Evolutionary conservation across 1,139 yeast genomes (phyloP).

Genomic region (Geotrichum restrictum): DNA sequence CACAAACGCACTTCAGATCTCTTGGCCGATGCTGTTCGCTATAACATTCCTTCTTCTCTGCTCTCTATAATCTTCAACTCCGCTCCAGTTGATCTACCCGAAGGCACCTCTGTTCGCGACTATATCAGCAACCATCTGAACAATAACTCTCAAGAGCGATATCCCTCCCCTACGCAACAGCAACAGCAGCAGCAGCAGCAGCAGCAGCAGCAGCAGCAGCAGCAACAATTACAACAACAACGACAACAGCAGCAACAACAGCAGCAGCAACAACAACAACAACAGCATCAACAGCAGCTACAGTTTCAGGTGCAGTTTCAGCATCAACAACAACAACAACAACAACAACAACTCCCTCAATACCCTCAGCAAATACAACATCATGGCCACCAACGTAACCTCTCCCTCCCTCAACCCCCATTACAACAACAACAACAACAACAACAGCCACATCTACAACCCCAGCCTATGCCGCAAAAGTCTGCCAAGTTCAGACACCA

Average conservation of each 20-base stretch:
- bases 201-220: slow-evolving; percentile 18
- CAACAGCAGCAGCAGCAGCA: slow-evolving; percentile 25
- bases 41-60: slow-evolving; percentile 62
- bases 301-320: slow-evolving; percentile 20
- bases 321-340: slow-evolving; percentile 21
- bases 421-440: slow-evolving; percentile 18
- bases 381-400: background rate
- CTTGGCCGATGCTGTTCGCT: slow-evolving; percentile 56
- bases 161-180: slow-evolving; percentile 17
- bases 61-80: slow-evolving; percentile 59
- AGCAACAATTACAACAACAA: slow-evolving; percentile 20
- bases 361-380: background rate
- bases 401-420: background rate
- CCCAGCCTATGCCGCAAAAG: slow-evolving; percentile 4
- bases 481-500: slow-evolving; percentile 15
- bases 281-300: slow-evolving; percentile 9
- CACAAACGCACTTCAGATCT: slow-evolving; percentile 59
- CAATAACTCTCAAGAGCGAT: background rate
- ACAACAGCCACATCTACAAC: slow-evolving; percentile 20
- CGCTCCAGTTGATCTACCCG: background rate
- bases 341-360: slow-evolving; percentile 20
- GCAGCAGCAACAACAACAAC: background rate
- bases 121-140: background rate
- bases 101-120: background rate
- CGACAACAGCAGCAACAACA: slow-evolving; percentile 23